Evolutionary conservation across 495 filamentous ascomycete genomes (phyloP).

Genomic region (Aspergillus ostianus): DNA sequence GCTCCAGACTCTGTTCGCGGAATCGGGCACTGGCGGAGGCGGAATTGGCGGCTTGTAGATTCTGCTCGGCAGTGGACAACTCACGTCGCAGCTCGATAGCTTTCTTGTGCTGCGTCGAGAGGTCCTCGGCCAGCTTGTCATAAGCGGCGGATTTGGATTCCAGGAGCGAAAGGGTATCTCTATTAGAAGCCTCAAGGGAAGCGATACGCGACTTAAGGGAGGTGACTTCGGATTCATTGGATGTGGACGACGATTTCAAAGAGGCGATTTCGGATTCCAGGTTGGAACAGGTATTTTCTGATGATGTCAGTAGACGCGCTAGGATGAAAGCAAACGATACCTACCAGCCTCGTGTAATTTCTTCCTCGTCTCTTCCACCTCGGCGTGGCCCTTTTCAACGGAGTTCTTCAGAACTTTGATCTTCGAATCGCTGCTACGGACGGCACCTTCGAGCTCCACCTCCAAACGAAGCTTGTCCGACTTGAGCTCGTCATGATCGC

Average conservation of each 20-base stretch:
- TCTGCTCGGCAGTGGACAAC: slow-evolving; percentile 73
- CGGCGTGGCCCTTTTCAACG: slow-evolving; percentile 76
- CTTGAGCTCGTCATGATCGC: slow-evolving; percentile 72
- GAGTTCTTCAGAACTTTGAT: slow-evolving; percentile 74
- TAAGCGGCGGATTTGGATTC: slow-evolving; percentile 88
- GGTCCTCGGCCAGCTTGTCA: slow-evolving; percentile 79
- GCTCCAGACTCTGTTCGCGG: slow-evolving; percentile 81
- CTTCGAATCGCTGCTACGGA: slow-evolving; percentile 76
- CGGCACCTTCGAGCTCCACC: slow-evolving; percentile 89
- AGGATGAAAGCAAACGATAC: slow-evolving; percentile 10
- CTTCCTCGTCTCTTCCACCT: slow-evolving; percentile 71
- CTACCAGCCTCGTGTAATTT: slow-evolving; percentile 81
- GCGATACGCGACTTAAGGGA: slow-evolving; percentile 74
- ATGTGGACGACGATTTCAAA: slow-evolving; percentile 72
- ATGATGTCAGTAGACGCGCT: slow-evolving; percentile 20
- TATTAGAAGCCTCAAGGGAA: slow-evolving; percentile 85
- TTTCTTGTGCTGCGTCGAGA: slow-evolving; percentile 84
- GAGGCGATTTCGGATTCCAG: slow-evolving; percentile 79
- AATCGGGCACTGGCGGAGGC: slow-evolving; percentile 75
- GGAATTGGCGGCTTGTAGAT: slow-evolving; percentile 75
- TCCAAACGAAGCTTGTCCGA: slow-evolving; percentile 82
- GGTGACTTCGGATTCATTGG: slow-evolving; percentile 73
- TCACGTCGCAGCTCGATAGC: slow-evolving; percentile 78
- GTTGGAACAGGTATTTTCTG: slow-evolving; percentile 61
- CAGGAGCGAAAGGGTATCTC: slow-evolving; percentile 81